A percentile compares a stretch with the other conserved stretches of the same genome.
Evolutionary conservation across 495 filamentous ascomycete species (phyloP).

Genomic region (Pyrenula aspistea): DNA sequence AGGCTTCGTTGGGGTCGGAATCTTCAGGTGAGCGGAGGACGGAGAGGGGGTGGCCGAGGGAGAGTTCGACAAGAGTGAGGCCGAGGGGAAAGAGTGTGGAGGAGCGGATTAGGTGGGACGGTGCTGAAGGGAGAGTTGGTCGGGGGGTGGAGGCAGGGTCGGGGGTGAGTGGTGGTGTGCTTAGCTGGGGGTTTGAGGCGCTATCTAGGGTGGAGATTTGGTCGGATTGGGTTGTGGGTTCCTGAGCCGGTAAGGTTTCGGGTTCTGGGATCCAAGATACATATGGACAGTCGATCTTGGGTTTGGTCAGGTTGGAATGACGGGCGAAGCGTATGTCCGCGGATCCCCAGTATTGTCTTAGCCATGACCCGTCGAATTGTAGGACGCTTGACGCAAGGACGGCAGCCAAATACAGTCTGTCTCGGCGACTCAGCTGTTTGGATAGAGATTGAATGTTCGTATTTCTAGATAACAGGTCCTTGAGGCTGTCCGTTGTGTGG

Average conservation of each 20-base stretch:
- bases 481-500: neutral
- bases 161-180: neutral
- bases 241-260: neutral
- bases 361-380: slow-evolving; percentile 21
- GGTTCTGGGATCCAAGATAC: neutral
- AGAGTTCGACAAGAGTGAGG: slow-evolving; percentile 21
- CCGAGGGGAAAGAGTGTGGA: slow-evolving; percentile 18
- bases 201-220: neutral
- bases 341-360: slow-evolving; percentile 14
- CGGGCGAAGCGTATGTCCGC: slow-evolving; percentile 12
- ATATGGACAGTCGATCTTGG: neutral
- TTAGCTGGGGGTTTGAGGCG: neutral
- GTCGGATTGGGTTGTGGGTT: neutral
- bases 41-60: slow-evolving; percentile 16
- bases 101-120: slow-evolving; percentile 10
- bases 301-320: neutral
- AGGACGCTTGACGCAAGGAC: slow-evolving; percentile 22
- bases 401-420: slow-evolving; percentile 18
- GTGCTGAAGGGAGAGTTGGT: neutral
- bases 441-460: neutral
- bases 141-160: neutral
- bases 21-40: slow-evolving; percentile 13
- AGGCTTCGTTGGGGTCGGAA: slow-evolving; percentile 7
- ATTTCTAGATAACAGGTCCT: neutral
- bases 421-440: slow-evolving; percentile 6